phyloP scores from a whole-genome alignment of 2,329 filamentous ascomycete genomes.

The Sporothrix phasma region DNA sequence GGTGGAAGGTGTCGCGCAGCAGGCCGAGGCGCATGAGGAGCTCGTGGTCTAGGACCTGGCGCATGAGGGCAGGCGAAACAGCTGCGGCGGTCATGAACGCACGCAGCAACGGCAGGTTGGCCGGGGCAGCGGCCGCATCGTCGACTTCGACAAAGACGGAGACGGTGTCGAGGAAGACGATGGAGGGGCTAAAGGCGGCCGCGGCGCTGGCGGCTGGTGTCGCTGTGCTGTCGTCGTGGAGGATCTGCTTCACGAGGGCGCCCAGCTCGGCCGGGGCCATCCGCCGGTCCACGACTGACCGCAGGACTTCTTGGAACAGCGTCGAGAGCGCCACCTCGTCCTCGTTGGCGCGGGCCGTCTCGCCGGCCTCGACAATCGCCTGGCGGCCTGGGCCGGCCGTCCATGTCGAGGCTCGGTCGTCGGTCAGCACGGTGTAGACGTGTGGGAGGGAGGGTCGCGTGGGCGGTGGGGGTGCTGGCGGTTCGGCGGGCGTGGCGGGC shows the following conservation, averaged over 20 bases:
- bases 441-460: slow-evolving; percentile 34
- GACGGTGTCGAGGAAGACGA: slow-evolving; percentile 73
- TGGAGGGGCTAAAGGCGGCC: slow-evolving; percentile 48
- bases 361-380: slow-evolving; percentile 54
- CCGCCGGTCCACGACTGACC: slow-evolving; percentile 59
- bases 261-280: slow-evolving; percentile 62
- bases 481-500: background rate
- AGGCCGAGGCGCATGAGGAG: slow-evolving; percentile 68
- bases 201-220: slow-evolving; percentile 24
- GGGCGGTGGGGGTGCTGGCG: slow-evolving; percentile 18
- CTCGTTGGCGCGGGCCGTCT: slow-evolving; percentile 54
- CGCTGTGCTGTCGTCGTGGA: slow-evolving; percentile 27
- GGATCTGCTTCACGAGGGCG: slow-evolving; percentile 60
- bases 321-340: slow-evolving; percentile 59
- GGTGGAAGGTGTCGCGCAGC: slow-evolving; percentile 74
- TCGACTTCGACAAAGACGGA: slow-evolving; percentile 69
- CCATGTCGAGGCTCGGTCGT: slow-evolving; percentile 60
- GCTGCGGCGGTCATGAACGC: slow-evolving; percentile 62
- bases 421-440: slow-evolving; percentile 66
- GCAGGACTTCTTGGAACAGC: slow-evolving; percentile 77
- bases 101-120: slow-evolving; percentile 42
- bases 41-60: slow-evolving; percentile 70
- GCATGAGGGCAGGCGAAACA: slow-evolving; percentile 63
- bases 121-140: slow-evolving; percentile 36
- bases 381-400: slow-evolving; percentile 49